phyloP scores from a whole-genome alignment of 495 filamentous ascomycete species.

The Aspergillus olivimuriae region DNA sequence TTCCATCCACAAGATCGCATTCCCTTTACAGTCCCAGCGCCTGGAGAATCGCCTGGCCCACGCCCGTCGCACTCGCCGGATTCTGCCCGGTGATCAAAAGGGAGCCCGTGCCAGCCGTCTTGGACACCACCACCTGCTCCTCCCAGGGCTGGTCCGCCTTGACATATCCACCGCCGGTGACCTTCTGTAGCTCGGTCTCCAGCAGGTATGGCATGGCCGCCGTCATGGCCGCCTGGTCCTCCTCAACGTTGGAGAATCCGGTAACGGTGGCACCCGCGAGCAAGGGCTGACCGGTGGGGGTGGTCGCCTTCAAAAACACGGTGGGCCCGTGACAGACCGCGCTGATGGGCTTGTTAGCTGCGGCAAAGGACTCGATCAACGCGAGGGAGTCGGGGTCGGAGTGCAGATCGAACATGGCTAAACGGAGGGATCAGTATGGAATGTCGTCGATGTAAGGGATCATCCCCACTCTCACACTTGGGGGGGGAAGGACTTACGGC shows the following conservation, averaged over 20 bases:
- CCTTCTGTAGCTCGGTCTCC: slow-evolving; percentile 49
- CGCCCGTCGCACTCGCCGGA: slow-evolving; percentile 53
- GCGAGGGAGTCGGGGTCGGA: slow-evolving; percentile 42
- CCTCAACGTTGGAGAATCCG: slow-evolving; percentile 64
- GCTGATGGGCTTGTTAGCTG: slow-evolving; percentile 52
- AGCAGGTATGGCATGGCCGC: slow-evolving; percentile 56
- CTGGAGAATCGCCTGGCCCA: slow-evolving; percentile 48
- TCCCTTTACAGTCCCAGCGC: slow-evolving; percentile 26
- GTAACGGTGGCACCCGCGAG: slow-evolving; percentile 54
- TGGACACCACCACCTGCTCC: slow-evolving; percentile 52
- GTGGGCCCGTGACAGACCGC: slow-evolving; percentile 67
- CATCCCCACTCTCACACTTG: neutral
- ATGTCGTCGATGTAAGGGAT: neutral
- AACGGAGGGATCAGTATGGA: neutral
- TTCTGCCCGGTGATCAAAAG: slow-evolving; percentile 72
- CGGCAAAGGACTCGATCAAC: slow-evolving; percentile 55
- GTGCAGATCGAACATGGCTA: slow-evolving; percentile 66
- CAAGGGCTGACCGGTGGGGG: slow-evolving; percentile 43
- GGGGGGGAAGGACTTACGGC: slow-evolving; percentile 46
- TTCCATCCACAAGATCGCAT: too few relatives aligned
- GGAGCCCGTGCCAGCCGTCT: slow-evolving; percentile 27
- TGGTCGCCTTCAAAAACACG: slow-evolving; percentile 52
- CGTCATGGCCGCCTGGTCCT: slow-evolving; percentile 45
- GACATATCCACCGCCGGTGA: slow-evolving; percentile 47
- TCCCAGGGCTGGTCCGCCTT: slow-evolving; percentile 55